phyloP scores from a whole-genome alignment of 2,329 filamentous ascomycete genomes.

The Penicillium sp. region DNA sequence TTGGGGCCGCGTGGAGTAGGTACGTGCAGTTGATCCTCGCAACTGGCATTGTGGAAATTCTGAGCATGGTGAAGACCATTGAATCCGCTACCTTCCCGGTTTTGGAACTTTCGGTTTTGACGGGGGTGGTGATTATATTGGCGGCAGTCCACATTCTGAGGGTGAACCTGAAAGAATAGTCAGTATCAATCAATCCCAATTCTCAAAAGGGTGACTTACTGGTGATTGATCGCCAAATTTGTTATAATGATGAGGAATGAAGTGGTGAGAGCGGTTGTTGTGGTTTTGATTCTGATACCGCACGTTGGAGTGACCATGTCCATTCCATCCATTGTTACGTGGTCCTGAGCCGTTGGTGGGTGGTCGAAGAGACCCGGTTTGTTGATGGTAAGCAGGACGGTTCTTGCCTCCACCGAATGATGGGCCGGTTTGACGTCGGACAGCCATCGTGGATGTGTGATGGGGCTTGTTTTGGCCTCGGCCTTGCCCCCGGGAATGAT shows the following conservation, averaged over 20 bases:
- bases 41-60: background rate
- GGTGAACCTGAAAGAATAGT: background rate
- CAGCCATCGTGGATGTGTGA: slow-evolving; percentile 6
- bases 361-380: slow-evolving; percentile 9
- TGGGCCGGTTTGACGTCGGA: background rate
- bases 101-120: background rate
- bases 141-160: background rate
- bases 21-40: background rate
- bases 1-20: background rate
- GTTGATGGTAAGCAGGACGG: slow-evolving; percentile 12
- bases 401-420: slow-evolving; percentile 7
- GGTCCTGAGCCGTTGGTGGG: slow-evolving; percentile 14
- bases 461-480: background rate
- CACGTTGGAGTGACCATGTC: background rate
- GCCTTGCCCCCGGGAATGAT: background rate
- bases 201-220: background rate
- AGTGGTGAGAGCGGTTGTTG: background rate
- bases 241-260: background rate
- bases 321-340: slow-evolving; percentile 9
- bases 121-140: background rate
- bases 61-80: background rate
- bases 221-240: background rate
- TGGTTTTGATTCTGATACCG: background rate
- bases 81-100: background rate
- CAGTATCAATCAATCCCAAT: background rate